Conservation (phyloP, 2,329 filamentous ascomycete genomes). For the Emergomyces pasteurianus region DNA sequence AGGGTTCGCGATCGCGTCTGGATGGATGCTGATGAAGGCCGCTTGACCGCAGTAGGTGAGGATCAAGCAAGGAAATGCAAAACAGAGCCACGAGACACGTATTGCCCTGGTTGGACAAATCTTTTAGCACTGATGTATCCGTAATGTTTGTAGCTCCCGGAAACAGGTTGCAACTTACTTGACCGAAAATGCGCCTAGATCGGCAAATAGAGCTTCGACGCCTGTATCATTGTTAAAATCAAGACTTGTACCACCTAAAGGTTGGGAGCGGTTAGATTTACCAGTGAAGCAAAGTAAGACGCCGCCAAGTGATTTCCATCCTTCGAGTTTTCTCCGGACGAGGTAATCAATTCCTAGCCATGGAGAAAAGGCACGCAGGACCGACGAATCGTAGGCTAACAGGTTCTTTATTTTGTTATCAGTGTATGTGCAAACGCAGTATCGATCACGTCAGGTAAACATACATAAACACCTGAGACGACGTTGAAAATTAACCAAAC, state of each 20-base stretch:
- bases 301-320: slow-evolving; percentile 46
- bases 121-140: slow-evolving; percentile 6
- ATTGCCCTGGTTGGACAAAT: slow-evolving; percentile 39
- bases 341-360: slow-evolving; percentile 40
- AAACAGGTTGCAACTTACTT: slow-evolving; percentile 7
- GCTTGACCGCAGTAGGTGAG: slow-evolving; percentile 58
- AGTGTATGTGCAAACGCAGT: not conserved
- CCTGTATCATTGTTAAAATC: slow-evolving; percentile 27
- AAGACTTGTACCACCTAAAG: not conserved
- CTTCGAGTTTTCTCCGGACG: slow-evolving; percentile 37
- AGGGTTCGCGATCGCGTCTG: slow-evolving; percentile 55
- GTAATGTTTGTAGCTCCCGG: slow-evolving; percentile 29
- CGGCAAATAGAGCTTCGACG: slow-evolving; percentile 68
- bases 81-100: slow-evolving; percentile 59
- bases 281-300: slow-evolving; percentile 59
- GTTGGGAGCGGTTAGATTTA: not conserved
- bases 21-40: slow-evolving; percentile 52
- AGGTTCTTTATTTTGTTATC: slow-evolving; percentile 23
- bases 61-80: slow-evolving; percentile 54
- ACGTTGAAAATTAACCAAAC: slow-evolving; percentile 44
- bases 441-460: slow-evolving; percentile 3
- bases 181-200: slow-evolving; percentile 55
- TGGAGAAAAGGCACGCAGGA: slow-evolving; percentile 42
- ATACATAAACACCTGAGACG: slow-evolving; percentile 41
- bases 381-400: slow-evolving; percentile 33